Percentiles rank a stretch among this genome's conserved stretches.
phyloP scores from a whole-genome alignment of 805 yeast genomes.

The Myxozyma vanderwaltii region DNA sequence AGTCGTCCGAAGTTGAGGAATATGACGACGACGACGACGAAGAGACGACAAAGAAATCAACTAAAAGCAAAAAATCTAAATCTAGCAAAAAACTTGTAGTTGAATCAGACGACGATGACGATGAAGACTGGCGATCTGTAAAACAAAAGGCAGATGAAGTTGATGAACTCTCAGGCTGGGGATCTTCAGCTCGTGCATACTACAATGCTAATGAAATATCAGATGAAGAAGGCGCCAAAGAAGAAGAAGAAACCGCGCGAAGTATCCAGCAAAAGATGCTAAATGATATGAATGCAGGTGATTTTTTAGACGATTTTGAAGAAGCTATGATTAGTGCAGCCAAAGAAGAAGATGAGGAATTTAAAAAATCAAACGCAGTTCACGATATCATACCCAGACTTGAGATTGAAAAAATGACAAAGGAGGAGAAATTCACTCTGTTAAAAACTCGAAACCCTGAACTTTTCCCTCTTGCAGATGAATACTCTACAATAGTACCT shows the following conservation, averaged over 20 bases:
- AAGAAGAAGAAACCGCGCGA: conserved; percentile 83
- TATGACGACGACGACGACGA: conserved; percentile 47
- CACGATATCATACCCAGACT: conserved; percentile 42
- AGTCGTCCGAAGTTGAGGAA: conserved; percentile 43
- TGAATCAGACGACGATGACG: conserved; percentile 49
- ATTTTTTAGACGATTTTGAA: conserved; percentile 69
- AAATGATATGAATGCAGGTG: conserved; percentile 73
- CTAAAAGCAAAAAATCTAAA: conserved; percentile 40
- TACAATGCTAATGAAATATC: conserved; percentile 46
- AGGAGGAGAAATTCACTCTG: conserved; percentile 55
- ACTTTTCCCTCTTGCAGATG: conserved; percentile 72
- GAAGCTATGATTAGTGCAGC: conserved; percentile 73
- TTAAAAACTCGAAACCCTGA: conserved; percentile 77
- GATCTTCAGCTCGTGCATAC: conserved; percentile 42
- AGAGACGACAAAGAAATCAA: conserved; percentile 38
- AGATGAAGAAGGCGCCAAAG: conserved; percentile 76
- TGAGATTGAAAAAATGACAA: conserved; percentile 55
- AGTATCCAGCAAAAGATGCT: conserved; percentile 81
- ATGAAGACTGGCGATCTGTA: conserved; percentile 52
- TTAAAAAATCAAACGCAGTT: conserved; percentile 31
- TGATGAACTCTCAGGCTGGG: conserved; percentile 47
- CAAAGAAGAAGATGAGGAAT: conserved; percentile 44
- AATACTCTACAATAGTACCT: conserved; percentile 51
- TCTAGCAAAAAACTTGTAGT: conserved; percentile 9
- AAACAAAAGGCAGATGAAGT: conserved; percentile 28